phyloP scores from a whole-genome alignment of 2,329 filamentous ascomycete species.

The Pyricularia pennisetigena region DNA sequence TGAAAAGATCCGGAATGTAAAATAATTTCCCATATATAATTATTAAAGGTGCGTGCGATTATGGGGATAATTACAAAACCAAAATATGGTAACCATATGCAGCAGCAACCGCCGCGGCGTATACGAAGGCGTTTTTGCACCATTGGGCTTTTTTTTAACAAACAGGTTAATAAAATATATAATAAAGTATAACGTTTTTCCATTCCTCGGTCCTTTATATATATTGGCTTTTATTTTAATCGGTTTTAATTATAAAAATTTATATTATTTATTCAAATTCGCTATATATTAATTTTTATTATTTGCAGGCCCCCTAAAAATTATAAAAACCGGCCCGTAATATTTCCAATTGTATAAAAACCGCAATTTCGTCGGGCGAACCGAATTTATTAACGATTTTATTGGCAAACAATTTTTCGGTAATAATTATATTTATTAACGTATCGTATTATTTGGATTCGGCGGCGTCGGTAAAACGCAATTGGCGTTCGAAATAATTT shows the following conservation, averaged over 20 bases:
- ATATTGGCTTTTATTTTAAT: no score
- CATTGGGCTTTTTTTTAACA: constrained; percentile 4
- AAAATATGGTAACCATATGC: constrained; percentile 26
- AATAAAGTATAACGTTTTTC: no score
- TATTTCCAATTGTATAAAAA: background rate
- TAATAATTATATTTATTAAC: background rate
- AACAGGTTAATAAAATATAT: no score
- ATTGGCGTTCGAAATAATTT: constrained; percentile 24
- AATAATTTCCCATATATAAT: constrained; percentile 21
- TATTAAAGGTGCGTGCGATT: constrained; percentile 29
- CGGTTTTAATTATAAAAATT: no score
- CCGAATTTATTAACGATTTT: background rate
- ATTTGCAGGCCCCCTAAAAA: background rate
- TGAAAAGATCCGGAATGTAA: constrained; percentile 19
- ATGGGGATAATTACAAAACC: constrained; percentile 28
- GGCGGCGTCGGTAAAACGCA: constrained; percentile 29
- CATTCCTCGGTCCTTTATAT: background rate
- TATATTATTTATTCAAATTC: no score
- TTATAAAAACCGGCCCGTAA: background rate
- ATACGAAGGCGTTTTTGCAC: constrained; percentile 6
- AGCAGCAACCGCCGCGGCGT: constrained; percentile 17
- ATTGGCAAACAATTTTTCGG: constrained; percentile 1
- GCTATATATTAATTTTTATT: background rate
- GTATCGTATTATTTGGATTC: constrained; percentile 15
- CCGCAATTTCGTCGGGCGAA: constrained; percentile 4